Evolutionary conservation across 1,139 yeast species (phyloP).

Genomic region (Protomyces inouyei): DNA sequence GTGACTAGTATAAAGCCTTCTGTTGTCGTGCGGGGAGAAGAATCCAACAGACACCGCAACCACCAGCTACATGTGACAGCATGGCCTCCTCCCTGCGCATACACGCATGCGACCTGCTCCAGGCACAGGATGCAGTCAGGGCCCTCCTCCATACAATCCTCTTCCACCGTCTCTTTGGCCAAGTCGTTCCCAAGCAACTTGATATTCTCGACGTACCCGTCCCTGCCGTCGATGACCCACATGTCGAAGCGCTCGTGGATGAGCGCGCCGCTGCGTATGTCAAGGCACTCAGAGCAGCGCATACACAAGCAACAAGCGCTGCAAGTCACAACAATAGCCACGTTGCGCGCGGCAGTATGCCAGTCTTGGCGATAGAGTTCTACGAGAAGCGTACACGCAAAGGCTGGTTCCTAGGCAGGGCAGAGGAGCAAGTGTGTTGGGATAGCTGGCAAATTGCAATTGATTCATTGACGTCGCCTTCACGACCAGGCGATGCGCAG

Average conservation of each 20-base stretch:
- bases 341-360: neutral
- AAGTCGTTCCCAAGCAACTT: slow-evolving; percentile 51
- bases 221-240: slow-evolving; percentile 38
- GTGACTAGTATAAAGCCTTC: too few relatives aligned
- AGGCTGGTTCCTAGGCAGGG: slow-evolving; percentile 43
- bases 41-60: neutral
- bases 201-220: slow-evolving; percentile 45
- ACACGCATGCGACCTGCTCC: neutral
- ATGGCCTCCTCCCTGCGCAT: slow-evolving; percentile 45
- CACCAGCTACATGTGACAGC: neutral
- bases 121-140: slow-evolving; percentile 30
- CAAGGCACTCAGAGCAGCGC: neutral
- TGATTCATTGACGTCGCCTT: slow-evolving; percentile 34
- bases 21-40: neutral
- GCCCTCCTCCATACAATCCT: slow-evolving; percentile 65
- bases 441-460: slow-evolving; percentile 48
- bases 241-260: slow-evolving; percentile 34
- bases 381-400: slow-evolving; percentile 38
- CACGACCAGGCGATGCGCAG: slow-evolving; percentile 33
- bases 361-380: slow-evolving; percentile 38
- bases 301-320: neutral
- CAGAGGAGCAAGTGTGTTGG: slow-evolving; percentile 47
- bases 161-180: slow-evolving; percentile 67
- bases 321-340: neutral
- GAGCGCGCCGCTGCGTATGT: slow-evolving; percentile 32